phyloP scores from a whole-genome alignment of 805 yeast genomes.

The Nakazawaea siamensis region DNA sequence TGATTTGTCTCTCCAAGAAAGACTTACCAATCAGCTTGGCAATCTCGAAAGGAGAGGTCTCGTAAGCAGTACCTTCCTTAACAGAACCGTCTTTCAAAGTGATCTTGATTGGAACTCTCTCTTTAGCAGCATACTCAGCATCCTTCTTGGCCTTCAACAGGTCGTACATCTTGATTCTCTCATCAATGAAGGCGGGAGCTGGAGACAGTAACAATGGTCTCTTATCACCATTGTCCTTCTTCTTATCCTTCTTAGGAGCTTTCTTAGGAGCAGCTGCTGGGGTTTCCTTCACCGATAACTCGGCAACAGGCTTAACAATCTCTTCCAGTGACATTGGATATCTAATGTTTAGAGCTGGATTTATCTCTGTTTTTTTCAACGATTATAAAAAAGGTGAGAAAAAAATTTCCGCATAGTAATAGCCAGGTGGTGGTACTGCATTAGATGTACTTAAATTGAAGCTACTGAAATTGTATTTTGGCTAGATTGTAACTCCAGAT shows the following conservation, averaged over 20 bases:
- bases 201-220: constrained; percentile 51
- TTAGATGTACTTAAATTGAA: too few relatives aligned
- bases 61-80: constrained; percentile 77
- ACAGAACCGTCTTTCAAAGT: constrained; percentile 82
- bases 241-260: constrained; percentile 29
- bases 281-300: constrained; percentile 23
- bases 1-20: constrained; percentile 81
- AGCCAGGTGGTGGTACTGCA: too few relatives aligned
- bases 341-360: not conserved
- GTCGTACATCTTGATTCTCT: constrained; percentile 73
- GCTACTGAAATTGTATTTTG: too few relatives aligned
- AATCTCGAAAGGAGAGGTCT: constrained; percentile 81
- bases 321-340: constrained; percentile 29
- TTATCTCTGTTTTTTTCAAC: not conserved
- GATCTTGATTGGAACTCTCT: constrained; percentile 54
- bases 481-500: too few relatives aligned
- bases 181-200: constrained; percentile 75
- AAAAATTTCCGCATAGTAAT: too few relatives aligned
- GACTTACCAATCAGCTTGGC: constrained; percentile 83
- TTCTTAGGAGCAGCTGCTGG: constrained; percentile 17
- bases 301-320: constrained; percentile 39
- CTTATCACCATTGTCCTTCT: constrained; percentile 30
- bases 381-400: too few relatives aligned
- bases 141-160: constrained; percentile 72
- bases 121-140: constrained; percentile 57